Percentiles rank a stretch among this genome's conserved stretches.
Evolutionary conservation across 2,329 filamentous ascomycete species (phyloP).

Genomic region (Cladophialophora psammophila): DNA sequence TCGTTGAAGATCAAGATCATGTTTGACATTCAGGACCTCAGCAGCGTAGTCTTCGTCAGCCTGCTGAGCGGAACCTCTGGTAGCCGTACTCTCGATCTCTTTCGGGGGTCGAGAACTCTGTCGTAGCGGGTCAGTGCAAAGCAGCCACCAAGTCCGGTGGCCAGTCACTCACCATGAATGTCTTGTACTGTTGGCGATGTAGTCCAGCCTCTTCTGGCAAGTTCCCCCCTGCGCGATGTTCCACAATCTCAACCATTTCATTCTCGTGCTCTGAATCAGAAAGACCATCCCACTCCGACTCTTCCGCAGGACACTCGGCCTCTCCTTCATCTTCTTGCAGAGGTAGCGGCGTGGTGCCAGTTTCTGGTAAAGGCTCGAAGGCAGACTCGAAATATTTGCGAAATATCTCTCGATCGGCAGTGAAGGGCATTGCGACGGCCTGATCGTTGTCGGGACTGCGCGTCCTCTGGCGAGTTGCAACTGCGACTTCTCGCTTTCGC

Average conservation of each 20-base stretch:
- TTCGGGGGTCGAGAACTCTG: constrained; percentile 35
- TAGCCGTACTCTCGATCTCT: constrained; percentile 20
- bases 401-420: constrained; percentile 76
- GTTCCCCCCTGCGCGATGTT: constrained; percentile 56
- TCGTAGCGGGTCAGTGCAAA: constrained; percentile 1
- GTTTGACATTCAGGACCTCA: constrained; percentile 75
- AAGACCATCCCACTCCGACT: constrained; percentile 69
- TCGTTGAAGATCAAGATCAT: constrained; percentile 90
- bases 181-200: constrained; percentile 74
- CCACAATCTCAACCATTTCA: constrained; percentile 53
- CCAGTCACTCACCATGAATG: constrained; percentile 71
- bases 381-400: constrained; percentile 85
- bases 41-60: constrained; percentile 53
- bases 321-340: constrained; percentile 41
- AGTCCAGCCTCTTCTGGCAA: constrained; percentile 54
- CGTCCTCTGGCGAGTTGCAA: constrained; percentile 31
- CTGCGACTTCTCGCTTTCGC: constrained; percentile 55
- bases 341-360: constrained; percentile 23
- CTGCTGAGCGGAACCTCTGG: constrained; percentile 26
- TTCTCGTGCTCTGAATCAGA: constrained; percentile 57
- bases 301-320: constrained; percentile 39
- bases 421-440: constrained; percentile 42
- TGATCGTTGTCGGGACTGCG: constrained; percentile 37
- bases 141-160: neutral
- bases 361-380: constrained; percentile 73